Evolutionary conservation across 2,329 filamentous ascomycete species (phyloP).

Genomic region (Seiridium cupressi): DNA sequence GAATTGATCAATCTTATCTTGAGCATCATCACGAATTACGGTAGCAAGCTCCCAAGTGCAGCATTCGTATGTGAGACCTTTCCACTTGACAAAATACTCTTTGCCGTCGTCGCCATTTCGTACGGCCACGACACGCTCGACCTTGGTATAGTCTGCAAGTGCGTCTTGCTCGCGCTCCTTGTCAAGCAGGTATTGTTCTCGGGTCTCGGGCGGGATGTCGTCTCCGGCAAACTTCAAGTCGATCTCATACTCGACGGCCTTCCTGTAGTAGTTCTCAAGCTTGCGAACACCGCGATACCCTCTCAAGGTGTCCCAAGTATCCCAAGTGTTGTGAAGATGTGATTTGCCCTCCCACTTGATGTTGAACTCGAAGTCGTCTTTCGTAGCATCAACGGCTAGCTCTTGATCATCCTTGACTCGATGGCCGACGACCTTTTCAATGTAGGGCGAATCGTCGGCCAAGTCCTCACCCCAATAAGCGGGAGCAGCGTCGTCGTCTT

Average conservation of each 20-base stretch:
- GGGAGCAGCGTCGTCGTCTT: slow-evolving; percentile 65
- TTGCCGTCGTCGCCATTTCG: slow-evolving; percentile 76
- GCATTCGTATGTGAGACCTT: slow-evolving; percentile 86
- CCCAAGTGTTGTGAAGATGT: slow-evolving; percentile 95
- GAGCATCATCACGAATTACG: slow-evolving; percentile 74
- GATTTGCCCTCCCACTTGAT: slow-evolving; percentile 98
- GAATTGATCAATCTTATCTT: slow-evolving; percentile 88
- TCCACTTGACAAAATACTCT: slow-evolving; percentile 97
- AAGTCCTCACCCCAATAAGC: slow-evolving; percentile 69
- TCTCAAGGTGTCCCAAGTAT: slow-evolving; percentile 71
- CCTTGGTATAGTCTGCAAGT: slow-evolving; percentile 84
- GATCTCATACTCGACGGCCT: slow-evolving; percentile 76
- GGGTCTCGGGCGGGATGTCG: slow-evolving; percentile 77
- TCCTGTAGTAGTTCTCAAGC: slow-evolving; percentile 92
- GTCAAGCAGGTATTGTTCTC: slow-evolving; percentile 93
- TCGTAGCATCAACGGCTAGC: slow-evolving; percentile 53
- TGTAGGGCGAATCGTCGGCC: slow-evolving; percentile 78
- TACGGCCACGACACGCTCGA: slow-evolving; percentile 87
- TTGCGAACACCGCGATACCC: slow-evolving; percentile 83
- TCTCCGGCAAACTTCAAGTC: slow-evolving; percentile 72
- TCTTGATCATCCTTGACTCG: slow-evolving; percentile 69
- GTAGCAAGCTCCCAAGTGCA: slow-evolving; percentile 89
- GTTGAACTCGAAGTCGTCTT: slow-evolving; percentile 82
- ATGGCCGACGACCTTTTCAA: slow-evolving; percentile 90
- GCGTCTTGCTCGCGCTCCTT: slow-evolving; percentile 88